A percentile compares a stretch with the other conserved stretches of the same genome.
These are phyloP conservation scores for Sporisorium graminicola DNA, from an alignment of 1,284 basidiomycete genomes.

Conservation along the genomic window DNA sequence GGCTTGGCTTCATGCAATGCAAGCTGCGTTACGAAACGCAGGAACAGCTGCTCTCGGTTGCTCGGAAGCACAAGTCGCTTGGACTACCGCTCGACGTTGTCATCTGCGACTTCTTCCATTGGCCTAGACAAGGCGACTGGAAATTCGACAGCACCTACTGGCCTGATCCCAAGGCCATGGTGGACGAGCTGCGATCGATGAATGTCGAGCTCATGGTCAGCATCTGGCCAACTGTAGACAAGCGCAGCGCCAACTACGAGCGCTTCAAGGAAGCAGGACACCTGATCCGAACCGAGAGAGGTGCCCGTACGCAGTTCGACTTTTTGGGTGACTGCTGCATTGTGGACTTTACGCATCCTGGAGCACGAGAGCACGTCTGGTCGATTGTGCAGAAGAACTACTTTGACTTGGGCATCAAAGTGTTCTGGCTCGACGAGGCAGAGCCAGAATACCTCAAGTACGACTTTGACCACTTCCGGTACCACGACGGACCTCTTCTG, in stretches of 20 bases:
- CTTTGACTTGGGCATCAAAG: slow-evolving; percentile 20
- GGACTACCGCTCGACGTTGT: slow-evolving; percentile 31
- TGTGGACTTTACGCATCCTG: slow-evolving; percentile 32
- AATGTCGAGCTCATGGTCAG: slow-evolving; percentile 34
- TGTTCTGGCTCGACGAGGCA: slow-evolving; percentile 44
- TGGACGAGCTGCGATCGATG: slow-evolving; percentile 23
- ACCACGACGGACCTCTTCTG: slow-evolving; percentile 19
- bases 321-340: slow-evolving; percentile 21
- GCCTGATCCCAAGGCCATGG: slow-evolving; percentile 38
- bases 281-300: slow-evolving; percentile 28
- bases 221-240: slow-evolving; percentile 41
- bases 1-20: slow-evolving; percentile 33
- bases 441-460: slow-evolving; percentile 36
- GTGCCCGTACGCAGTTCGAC: slow-evolving; percentile 15
- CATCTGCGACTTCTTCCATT: slow-evolving; percentile 43
- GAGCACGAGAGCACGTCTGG: slow-evolving; percentile 24
- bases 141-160: slow-evolving; percentile 29
- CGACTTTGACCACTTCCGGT: slow-evolving; percentile 38
- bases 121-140: slow-evolving; percentile 37
- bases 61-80: slow-evolving; percentile 26
- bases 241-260: slow-evolving; percentile 26
- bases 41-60: slow-evolving; percentile 27
- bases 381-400: slow-evolving; percentile 25
- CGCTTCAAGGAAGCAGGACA: slow-evolving; percentile 22
- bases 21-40: slow-evolving; percentile 40